Conservation (phyloP, 352 stramenopile genomes). For the Globisporangium nunn region DNA sequence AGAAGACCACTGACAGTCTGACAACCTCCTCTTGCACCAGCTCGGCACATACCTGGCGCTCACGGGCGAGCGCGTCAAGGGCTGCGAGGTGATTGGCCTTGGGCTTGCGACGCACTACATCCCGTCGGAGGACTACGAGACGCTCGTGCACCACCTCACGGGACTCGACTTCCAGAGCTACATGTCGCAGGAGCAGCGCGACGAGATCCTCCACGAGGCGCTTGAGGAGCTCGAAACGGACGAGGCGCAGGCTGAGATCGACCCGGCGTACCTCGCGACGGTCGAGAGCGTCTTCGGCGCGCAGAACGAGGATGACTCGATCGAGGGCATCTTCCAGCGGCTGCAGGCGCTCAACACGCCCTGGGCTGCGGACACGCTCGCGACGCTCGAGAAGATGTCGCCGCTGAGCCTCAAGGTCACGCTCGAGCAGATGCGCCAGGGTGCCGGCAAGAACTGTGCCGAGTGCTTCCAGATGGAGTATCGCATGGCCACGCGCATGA, state of each 20-base stretch:
- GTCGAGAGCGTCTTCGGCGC: constrained; percentile 75
- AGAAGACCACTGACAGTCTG: no score
- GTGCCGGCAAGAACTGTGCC: constrained; percentile 66
- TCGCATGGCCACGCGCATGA: constrained; percentile 76
- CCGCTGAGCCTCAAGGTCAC: constrained; percentile 93
- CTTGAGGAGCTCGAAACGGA: constrained; percentile 79
- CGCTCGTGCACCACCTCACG: constrained; percentile 85
- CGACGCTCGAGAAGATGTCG: constrained; percentile 86
- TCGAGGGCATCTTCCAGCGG: constrained; percentile 68
- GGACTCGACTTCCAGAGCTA: constrained; percentile 60
- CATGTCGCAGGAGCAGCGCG: constrained; percentile 72
- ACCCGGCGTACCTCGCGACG: constrained; percentile 68
- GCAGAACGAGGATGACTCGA: constrained; percentile 59
- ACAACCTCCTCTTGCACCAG: constrained; percentile 7
- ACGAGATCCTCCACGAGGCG: constrained; percentile 82
- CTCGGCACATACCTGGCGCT: constrained; percentile 94
- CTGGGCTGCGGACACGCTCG: constrained; percentile 77
- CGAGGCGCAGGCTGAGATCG: constrained; percentile 73
- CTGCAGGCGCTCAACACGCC: constrained; percentile 47
- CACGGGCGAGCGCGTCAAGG: constrained; percentile 89
- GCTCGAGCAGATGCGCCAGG: constrained; percentile 90
- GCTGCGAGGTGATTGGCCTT: constrained; percentile 86
- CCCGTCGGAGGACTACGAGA: constrained; percentile 77
- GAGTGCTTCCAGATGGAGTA: constrained; percentile 96
- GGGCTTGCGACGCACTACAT: constrained; percentile 97